Percentiles rank a stretch among this genome's conserved stretches.
Evolutionary conservation across 2,329 filamentous ascomycete species (phyloP).

Genomic region (Chaetomiaceae sp.): DNA sequence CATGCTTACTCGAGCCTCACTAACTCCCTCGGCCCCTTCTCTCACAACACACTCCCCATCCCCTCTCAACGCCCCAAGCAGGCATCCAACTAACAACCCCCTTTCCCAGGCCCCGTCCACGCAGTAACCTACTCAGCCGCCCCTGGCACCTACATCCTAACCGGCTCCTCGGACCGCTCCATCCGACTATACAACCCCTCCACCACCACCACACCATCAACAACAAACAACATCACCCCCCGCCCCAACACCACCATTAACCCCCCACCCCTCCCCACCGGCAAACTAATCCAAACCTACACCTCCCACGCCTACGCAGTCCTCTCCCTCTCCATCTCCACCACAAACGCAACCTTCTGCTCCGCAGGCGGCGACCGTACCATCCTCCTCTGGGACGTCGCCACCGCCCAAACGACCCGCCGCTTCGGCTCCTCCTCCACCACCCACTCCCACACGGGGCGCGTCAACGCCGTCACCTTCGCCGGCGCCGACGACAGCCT

Average conservation of each 20-base stretch:
- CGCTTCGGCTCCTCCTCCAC: slow-evolving; percentile 64
- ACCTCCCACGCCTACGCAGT: slow-evolving; percentile 88
- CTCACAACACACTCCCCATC: neutral
- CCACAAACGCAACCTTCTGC: slow-evolving; percentile 78
- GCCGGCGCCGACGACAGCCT: slow-evolving; percentile 71
- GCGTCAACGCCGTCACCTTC: slow-evolving; percentile 76
- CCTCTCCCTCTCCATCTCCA: slow-evolving; percentile 68
- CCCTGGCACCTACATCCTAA: slow-evolving; percentile 73
- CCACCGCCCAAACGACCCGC: slow-evolving; percentile 69
- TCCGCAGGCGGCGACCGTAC: slow-evolving; percentile 85
- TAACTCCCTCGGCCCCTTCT: neutral
- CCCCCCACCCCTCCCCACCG: slow-evolving; percentile 38
- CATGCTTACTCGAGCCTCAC: neutral
- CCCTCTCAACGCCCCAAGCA: neutral
- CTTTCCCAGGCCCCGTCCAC: slow-evolving; percentile 59
- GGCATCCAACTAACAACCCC: slow-evolving; percentile 7
- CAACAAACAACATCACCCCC: slow-evolving; percentile 36
- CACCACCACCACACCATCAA: slow-evolving; percentile 22
- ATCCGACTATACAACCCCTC: slow-evolving; percentile 80
- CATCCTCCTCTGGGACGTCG: slow-evolving; percentile 93
- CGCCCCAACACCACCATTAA: slow-evolving; percentile 29
- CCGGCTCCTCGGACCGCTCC: slow-evolving; percentile 77
- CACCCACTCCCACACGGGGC: slow-evolving; percentile 56
- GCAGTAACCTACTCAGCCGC: slow-evolving; percentile 67
- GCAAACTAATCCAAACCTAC: slow-evolving; percentile 78